These are phyloP conservation scores for Favolaschia claudopus DNA, from an alignment of 768 basidiomycete genomes.

Conservation along the genomic window DNA sequence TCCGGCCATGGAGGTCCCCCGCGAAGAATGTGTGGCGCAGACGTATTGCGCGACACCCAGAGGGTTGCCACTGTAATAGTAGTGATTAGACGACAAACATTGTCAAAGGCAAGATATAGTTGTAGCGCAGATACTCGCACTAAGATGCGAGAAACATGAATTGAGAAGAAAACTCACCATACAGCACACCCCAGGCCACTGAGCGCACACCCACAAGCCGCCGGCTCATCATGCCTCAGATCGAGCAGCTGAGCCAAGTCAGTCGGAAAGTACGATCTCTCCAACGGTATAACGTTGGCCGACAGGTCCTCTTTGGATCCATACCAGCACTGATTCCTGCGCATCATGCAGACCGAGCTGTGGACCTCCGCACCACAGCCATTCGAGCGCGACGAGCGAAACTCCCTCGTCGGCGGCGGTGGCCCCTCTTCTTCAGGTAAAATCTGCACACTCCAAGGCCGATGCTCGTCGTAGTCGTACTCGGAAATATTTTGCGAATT, in stretches of 20 bases:
- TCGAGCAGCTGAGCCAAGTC: not conserved
- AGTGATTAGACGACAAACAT: conserved; percentile 4
- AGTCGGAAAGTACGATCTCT: not conserved
- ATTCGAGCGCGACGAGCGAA: conserved; percentile 2
- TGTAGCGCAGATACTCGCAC: not conserved
- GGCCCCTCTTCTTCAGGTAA: not conserved
- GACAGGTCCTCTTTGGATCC: not conserved
- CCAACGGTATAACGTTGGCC: conserved; percentile 8
- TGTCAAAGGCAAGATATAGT: not conserved
- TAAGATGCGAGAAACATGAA: not conserved
- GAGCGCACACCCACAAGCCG: not conserved
- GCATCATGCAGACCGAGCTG: not conserved
- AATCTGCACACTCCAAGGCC: not conserved
- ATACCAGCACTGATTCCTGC: conserved; percentile 4
- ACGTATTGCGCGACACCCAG: not conserved
- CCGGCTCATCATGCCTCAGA: not conserved
- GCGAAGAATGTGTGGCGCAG: not conserved
- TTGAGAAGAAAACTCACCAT: not conserved
- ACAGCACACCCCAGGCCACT: conserved; percentile 8
- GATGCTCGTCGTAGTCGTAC: not conserved
- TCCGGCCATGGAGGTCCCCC: not conserved
- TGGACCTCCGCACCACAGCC: conserved; percentile 4
- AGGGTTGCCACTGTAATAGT: conserved; percentile 5
- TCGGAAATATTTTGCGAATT: not conserved
- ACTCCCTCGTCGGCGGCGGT: too few species aligned